Evolutionary conservation across 768 basidiomycete species (phyloP).

Genomic region (Suillus hirtellus): DNA sequence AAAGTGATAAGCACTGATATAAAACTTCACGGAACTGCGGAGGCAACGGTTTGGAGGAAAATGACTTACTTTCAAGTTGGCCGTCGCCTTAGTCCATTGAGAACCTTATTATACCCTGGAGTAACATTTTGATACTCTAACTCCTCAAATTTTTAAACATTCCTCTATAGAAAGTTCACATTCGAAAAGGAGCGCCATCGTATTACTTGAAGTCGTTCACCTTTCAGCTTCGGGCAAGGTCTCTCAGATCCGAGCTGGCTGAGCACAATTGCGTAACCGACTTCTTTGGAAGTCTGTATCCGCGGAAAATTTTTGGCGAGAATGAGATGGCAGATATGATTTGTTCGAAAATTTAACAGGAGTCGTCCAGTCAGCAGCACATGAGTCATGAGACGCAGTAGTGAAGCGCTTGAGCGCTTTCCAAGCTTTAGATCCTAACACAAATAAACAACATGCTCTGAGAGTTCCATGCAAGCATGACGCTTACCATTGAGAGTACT

Average conservation of each 20-base stretch:
- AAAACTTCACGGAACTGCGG: neutral
- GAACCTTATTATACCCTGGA: constrained; percentile 98
- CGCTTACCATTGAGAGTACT: neutral
- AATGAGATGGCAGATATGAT: constrained; percentile 22
- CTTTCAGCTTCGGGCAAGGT: constrained; percentile 84
- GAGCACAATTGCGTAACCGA: constrained; percentile 67
- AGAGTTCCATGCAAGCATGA: neutral
- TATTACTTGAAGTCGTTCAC: constrained; percentile 98
- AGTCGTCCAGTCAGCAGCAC: neutral
- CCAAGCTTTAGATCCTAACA: constrained; percentile 3
- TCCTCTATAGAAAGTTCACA: constrained; percentile 41
- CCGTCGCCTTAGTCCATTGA: constrained; percentile 80
- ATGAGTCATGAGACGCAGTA: neutral
- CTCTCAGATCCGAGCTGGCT: constrained; percentile 19
- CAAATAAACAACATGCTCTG: neutral
- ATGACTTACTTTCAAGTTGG: constrained; percentile 46
- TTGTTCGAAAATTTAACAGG: constrained; percentile 12
- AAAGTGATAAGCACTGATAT: constrained; percentile 72
- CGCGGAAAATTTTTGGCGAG: constrained; percentile 47
- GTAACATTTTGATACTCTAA: constrained; percentile 64
- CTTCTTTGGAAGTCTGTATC: constrained; percentile 52
- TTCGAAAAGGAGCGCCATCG: constrained; percentile 79
- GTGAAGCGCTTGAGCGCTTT: neutral
- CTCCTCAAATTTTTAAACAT: constrained; percentile 28
- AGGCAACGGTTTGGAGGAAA: neutral